phyloP scores from a whole-genome alignment of 371 early-diverging fungal genomes.

The Rozella allomycis region DNA sequence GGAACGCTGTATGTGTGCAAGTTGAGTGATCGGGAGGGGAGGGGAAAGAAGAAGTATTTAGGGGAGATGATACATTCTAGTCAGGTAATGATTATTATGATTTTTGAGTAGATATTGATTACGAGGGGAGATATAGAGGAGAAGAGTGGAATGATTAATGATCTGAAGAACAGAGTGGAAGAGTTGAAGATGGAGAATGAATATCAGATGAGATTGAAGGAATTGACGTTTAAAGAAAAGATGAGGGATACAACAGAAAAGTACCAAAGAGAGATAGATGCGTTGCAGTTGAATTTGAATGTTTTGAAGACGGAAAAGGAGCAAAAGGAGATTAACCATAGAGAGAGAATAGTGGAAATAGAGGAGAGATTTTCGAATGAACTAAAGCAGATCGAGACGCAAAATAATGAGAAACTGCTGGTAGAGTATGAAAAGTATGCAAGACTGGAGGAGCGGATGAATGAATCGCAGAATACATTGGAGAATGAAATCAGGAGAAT shows the following conservation, averaged over 20 bases:
- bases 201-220: conserved; percentile 29
- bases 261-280: conserved; percentile 24
- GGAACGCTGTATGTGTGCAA: conserved; percentile 20
- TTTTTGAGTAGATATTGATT: conserved; percentile 24
- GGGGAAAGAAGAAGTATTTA: conserved; percentile 7
- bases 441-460: too few species aligned
- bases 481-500: too few species aligned
- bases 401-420: conserved; percentile 21
- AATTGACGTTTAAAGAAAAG: conserved; percentile 32
- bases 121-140: conserved; percentile 31
- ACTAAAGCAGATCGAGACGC: conserved; percentile 22
- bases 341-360: conserved; percentile 14
- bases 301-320: conserved; percentile 26
- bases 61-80: conserved; percentile 1
- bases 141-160: conserved; percentile 15
- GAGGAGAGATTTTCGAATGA: conserved; percentile 9
- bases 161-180: conserved; percentile 17
- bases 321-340: conserved; percentile 24
- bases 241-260: conserved; percentile 25
- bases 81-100: too few species aligned
- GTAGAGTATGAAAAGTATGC: conserved; percentile 32
- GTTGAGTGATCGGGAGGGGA: conserved; percentile 17
- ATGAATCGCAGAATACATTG: too few species aligned
- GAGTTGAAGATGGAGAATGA: conserved; percentile 33
- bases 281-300: conserved; percentile 17